These are phyloP conservation scores for Irpex sp. DNA, from an alignment of 1,284 basidiomycete genomes.

Conservation along the genomic window DNA sequence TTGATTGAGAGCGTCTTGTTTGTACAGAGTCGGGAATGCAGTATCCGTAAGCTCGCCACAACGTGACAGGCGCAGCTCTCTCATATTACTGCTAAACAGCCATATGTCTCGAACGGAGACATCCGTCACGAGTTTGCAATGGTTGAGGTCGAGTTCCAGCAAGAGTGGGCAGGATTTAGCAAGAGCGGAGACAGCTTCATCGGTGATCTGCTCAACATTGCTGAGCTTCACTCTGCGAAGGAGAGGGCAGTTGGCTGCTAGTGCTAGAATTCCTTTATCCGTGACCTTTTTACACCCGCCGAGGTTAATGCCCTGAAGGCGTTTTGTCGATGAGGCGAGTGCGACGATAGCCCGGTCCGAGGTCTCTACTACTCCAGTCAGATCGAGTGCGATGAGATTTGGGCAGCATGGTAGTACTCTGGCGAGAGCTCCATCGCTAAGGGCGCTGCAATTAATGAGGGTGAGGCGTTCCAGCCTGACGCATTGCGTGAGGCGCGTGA, in stretches of 20 bases:
- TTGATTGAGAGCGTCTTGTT: constrained; percentile 31
- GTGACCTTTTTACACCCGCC: constrained; percentile 82
- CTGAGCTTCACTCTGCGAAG: constrained; percentile 89
- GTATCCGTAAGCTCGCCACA: constrained; percentile 80
- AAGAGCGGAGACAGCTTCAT: constrained; percentile 75
- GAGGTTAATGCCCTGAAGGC: constrained; percentile 92
- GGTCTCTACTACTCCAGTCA: constrained; percentile 71
- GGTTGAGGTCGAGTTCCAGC: constrained; percentile 91
- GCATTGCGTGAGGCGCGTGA: constrained; percentile 75
- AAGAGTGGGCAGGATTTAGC: constrained; percentile 84
- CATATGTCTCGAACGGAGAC: constrained; percentile 82
- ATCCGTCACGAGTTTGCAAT: constrained; percentile 80
- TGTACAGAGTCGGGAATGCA: constrained; percentile 77
- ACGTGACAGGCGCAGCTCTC: constrained; percentile 87
- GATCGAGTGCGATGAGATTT: constrained; percentile 86
- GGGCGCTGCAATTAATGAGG: constrained; percentile 76
- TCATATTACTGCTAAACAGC: constrained; percentile 76
- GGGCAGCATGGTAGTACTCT: constrained; percentile 69
- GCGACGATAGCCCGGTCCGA: constrained; percentile 70
- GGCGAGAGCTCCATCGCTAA: constrained; percentile 69
- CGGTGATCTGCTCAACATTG: constrained; percentile 75
- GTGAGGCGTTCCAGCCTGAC: constrained; percentile 88
- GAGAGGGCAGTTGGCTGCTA: constrained; percentile 73
- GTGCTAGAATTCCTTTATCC: constrained; percentile 72
- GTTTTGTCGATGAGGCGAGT: constrained; percentile 68